phyloP scores from a whole-genome alignment of 2,329 filamentous ascomycete species.

The Verticillium tricorpus region DNA sequence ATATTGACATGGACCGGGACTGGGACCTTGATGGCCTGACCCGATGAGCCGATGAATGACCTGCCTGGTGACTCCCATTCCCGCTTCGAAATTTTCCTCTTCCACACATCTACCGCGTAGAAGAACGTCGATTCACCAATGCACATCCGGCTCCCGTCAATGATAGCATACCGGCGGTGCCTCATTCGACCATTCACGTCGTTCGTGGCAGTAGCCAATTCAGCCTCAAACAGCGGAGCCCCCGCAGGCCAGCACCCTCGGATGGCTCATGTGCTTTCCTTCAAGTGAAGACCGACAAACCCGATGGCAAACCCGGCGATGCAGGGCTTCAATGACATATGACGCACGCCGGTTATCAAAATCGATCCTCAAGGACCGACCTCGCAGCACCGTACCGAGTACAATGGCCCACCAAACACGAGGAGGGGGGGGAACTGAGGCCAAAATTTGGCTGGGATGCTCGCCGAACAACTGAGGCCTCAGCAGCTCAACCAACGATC shows the following conservation, averaged over 20 bases:
- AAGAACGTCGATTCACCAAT: not conserved
- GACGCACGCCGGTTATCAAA: not conserved
- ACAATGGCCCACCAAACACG: not conserved
- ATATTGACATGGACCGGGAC: not conserved
- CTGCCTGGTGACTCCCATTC: not conserved
- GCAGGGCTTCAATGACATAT: no score
- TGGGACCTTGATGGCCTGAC: not conserved
- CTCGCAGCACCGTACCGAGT: no score
- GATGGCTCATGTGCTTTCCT: no score
- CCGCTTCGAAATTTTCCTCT: not conserved
- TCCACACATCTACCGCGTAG: not conserved
- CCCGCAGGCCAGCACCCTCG: no score
- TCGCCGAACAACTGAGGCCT: not conserved
- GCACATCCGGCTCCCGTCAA: not conserved
- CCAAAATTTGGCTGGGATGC: not conserved
- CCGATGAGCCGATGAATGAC: not conserved
- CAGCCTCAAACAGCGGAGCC: no score
- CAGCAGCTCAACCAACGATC: not conserved
- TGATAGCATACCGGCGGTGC: not conserved
- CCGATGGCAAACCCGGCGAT: no score
- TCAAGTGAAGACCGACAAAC: no score
- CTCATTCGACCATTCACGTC: no score
- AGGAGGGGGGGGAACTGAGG: not conserved
- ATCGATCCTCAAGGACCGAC: no score
- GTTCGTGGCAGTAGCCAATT: no score